Conservation (phyloP, 495 filamentous ascomycete genomes). For the Podospora comata region DNA sequence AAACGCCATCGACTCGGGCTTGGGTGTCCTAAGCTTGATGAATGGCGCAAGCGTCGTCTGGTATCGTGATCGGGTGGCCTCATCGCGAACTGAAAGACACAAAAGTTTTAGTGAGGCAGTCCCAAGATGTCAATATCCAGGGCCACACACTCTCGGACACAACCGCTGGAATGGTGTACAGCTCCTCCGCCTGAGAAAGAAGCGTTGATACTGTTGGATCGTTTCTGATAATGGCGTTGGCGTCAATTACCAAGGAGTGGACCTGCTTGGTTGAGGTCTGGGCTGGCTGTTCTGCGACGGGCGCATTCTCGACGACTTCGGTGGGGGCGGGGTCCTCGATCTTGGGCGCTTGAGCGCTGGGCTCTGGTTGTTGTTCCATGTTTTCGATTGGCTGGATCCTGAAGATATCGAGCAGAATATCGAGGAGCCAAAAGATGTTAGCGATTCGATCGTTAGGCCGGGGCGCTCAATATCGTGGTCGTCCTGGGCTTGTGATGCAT, state of each 20-base stretch:
- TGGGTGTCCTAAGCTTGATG: constrained; percentile 69
- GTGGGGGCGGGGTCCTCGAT: constrained; percentile 29
- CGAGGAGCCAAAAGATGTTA: background rate
- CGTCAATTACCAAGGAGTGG: constrained; percentile 82
- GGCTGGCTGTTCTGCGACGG: constrained; percentile 9
- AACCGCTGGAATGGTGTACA: constrained; percentile 84
- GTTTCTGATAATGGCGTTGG: constrained; percentile 88
- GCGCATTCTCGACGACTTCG: constrained; percentile 5
- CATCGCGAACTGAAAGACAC: constrained; percentile 50
- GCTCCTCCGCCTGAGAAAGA: constrained; percentile 65
- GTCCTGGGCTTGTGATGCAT: background rate
- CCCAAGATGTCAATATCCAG: background rate
- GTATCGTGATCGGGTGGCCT: constrained; percentile 71
- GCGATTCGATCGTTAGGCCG: background rate
- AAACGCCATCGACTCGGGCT: constrained; percentile 68
- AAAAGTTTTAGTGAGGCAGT: constrained; percentile 5
- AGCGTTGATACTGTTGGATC: constrained; percentile 76
- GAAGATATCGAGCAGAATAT: background rate
- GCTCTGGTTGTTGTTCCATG: constrained; percentile 24
- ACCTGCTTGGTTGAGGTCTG: constrained; percentile 55
- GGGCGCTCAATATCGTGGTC: background rate
- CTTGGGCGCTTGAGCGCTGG: constrained; percentile 12
- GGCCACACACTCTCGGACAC: constrained; percentile 71
- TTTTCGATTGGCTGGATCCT: background rate
- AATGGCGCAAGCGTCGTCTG: constrained; percentile 83